Conservation (phyloP, 305 asterid genomes). For the Andrographis paniculata region DNA sequence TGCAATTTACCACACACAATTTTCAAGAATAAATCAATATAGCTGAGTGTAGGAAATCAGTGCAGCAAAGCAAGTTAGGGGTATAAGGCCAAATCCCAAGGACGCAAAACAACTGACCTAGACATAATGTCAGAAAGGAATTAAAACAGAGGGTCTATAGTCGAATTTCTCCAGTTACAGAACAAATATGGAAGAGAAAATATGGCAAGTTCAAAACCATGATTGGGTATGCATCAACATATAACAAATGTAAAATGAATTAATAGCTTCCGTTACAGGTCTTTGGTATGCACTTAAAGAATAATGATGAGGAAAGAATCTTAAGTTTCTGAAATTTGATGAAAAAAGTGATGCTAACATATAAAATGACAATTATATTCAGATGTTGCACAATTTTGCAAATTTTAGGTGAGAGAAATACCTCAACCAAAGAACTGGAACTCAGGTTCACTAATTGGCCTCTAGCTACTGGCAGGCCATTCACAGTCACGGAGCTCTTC, state of each 20-base stretch:
- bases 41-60: neutral
- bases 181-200: neutral
- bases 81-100: neutral
- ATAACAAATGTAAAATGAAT: too few relatives aligned
- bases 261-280: too few relatives aligned
- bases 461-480: constrained; percentile 52
- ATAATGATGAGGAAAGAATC: too few relatives aligned
- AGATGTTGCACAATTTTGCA: neutral
- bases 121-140: neutral
- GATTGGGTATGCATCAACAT: too few relatives aligned
- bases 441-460: constrained; percentile 66
- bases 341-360: neutral
- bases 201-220: neutral
- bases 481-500: constrained; percentile 67
- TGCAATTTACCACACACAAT: constrained; percentile 23
- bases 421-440: constrained; percentile 86
- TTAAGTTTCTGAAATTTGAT: neutral
- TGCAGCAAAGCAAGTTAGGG: constrained; percentile 1
- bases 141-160: neutral
- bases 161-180: neutral
- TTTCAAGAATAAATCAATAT: constrained; percentile 2
- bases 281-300: too few relatives aligned
- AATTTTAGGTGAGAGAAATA: constrained; percentile 20
- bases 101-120: neutral
- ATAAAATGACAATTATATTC: neutral